A percentile compares a stretch with the other conserved stretches of the same genome.
Conservation (phyloP, 1,284 basidiomycete species). For the Kwoniella shivajii region DNA sequence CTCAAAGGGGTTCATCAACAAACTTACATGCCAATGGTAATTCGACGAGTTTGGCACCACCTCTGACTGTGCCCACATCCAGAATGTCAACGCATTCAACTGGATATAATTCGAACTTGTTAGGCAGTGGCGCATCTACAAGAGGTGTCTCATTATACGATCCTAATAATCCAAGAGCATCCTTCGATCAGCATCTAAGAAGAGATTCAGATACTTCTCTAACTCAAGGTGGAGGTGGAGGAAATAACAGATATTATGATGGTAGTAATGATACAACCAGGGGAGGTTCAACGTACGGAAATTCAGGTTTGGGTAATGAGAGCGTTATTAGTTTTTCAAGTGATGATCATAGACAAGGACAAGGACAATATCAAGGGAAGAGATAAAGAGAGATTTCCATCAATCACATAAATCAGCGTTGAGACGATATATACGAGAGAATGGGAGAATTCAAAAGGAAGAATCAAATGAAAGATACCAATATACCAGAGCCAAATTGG, state of each 20-base stretch:
- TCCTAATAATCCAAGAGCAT: conserved; percentile 16
- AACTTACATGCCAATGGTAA: conserved; percentile 6
- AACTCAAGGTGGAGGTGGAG: not conserved
- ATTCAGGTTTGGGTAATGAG: conserved; percentile 12
- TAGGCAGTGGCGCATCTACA: conserved; percentile 1
- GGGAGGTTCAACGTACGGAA: not conserved
- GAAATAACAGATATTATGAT: conserved; percentile 7
- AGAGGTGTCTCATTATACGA: conserved; percentile 19
- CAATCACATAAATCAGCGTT: not conserved
- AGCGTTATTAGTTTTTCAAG: conserved; percentile 17
- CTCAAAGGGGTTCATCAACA: conserved; percentile 16
- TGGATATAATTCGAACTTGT: not conserved
- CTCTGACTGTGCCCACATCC: conserved; percentile 1
- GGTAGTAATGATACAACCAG: conserved; percentile 1
- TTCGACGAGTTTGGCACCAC: conserved; percentile 11
- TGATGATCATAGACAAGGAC: conserved; percentile 20
- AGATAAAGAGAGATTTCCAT: not conserved
- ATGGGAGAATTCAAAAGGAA: no score
- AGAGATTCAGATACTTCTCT: conserved; percentile 7
- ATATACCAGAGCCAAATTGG: no score
- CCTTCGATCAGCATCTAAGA: conserved; percentile 7
- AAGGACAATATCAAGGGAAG: not conserved
- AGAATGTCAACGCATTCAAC: conserved; percentile 7
- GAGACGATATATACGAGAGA: no score
- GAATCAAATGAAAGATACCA: no score